These are phyloP conservation scores for Pichia phayaonensis DNA, from an alignment of 805 yeast genomes.

Conservation along the genomic window DNA sequence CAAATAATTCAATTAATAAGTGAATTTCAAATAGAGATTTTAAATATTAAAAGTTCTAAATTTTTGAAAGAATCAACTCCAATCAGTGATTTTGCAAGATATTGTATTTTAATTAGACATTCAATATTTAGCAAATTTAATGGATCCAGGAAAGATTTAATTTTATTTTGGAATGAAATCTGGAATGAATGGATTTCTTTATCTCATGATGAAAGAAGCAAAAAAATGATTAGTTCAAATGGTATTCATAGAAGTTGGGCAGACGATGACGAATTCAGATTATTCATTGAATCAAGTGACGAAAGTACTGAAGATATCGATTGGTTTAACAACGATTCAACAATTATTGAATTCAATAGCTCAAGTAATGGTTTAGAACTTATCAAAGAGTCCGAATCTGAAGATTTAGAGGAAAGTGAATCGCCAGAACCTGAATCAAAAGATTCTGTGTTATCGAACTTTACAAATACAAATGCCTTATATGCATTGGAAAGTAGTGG, in stretches of 20 bases:
- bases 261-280: conserved; percentile 18
- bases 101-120: conserved; percentile 18
- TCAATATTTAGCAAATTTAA: conserved; percentile 15
- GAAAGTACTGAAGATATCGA: conserved; percentile 10
- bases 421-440: not conserved
- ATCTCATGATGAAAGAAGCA: conserved; percentile 13
- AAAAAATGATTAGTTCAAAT: conserved; percentile 9
- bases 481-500: not conserved
- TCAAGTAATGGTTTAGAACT: conserved; percentile 6
- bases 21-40: conserved; percentile 3
- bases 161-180: conserved; percentile 23
- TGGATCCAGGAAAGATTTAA: conserved; percentile 17
- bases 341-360: not conserved
- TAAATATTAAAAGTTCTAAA: conserved; percentile 7
- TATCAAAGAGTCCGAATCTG: conserved; percentile 11
- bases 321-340: conserved; percentile 5
- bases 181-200: conserved; percentile 18
- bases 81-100: conserved; percentile 24
- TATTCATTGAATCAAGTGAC: conserved; percentile 15
- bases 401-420: not conserved
- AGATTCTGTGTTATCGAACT: not conserved
- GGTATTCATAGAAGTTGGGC: conserved; percentile 19
- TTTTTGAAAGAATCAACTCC: conserved; percentile 20
- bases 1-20: conserved; percentile 6
- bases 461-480: not conserved